Evolutionary conservation across 1,139 yeast species (phyloP), one percentile per base, ranked within the genome.

Genomic region (Scheffersomyces segobiensis): DNA sequence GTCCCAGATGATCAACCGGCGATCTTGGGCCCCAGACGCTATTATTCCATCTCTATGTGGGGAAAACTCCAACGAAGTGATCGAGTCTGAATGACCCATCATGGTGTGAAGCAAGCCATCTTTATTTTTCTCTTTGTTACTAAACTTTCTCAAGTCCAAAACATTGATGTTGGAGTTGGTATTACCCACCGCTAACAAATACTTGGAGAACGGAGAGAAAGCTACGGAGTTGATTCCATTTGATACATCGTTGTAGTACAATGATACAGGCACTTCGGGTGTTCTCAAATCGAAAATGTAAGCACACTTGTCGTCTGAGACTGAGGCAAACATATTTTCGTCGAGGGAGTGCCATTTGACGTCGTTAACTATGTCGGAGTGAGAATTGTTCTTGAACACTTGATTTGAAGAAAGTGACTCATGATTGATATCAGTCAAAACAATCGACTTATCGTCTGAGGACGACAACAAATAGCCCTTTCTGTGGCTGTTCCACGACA

Each of bases 1-100:
- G 68, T 89, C 95, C 96, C 96, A 90, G 6, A 89, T 67, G 52
- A 89, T 86, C 32, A 88, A 81, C 61, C 95, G 77, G 62, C 93
- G 80, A 67, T 89, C 96, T 61, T 84, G 85, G 0, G 92, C 85
- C 1, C 92, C 89, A 0, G 91, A 85, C 1, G 90, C 90, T n/a
- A 90, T 67, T 5, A 89, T 80, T 17, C 92, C 92, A 63, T 89
- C 95, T 55, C 81, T 77, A 63, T 84, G 87, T 1, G 91, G 90
- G 51, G 88, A 87, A 77, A 91, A 90, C 67, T 89, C 92, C 61
- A 90, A 72, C 55, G 86, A 76, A 0, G 92, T 87, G 52, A 90
- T 84, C 2, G 90, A 76, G 50, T 84, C 91, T 5, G 88, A 85
- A 66, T 90, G 96, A 0, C 95, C 95, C 85, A 87, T 81, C 86